A percentile compares a stretch with the other conserved stretches of the same genome.
These are phyloP conservation scores for Solanum paucissectum DNA, from an alignment of 257 asterid species.

Conservation along the genomic window DNA sequence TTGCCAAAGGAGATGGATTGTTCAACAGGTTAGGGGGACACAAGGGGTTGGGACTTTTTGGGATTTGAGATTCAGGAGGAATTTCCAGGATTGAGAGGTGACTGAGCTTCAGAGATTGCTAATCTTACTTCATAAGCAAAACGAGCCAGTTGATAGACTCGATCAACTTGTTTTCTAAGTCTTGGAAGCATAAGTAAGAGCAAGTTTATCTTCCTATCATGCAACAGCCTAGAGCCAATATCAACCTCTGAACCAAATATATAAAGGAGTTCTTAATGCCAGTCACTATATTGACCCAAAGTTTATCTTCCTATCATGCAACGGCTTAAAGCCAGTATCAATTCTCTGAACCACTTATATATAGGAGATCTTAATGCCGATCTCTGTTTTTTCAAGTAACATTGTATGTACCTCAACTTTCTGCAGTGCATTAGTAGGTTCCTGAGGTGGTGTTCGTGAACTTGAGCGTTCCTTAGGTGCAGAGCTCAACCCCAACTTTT, in stretches of 20 bases:
- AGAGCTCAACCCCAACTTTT: slow-evolving; percentile 62
- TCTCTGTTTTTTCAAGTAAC: background rate
- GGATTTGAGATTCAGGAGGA: background rate
- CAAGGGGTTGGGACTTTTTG: background rate
- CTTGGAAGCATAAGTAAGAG: background rate
- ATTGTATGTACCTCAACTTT: slow-evolving; percentile 10
- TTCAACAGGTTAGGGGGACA: background rate
- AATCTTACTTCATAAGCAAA: background rate
- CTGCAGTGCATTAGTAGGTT: slow-evolving; percentile 10
- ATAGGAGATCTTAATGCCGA: background rate
- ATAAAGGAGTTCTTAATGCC: background rate
- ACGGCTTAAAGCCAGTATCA: background rate
- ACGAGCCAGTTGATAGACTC: background rate
- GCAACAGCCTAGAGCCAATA: background rate
- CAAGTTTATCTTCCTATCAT: background rate
- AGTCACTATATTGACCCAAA: background rate
- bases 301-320: background rate
- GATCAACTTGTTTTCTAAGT: background rate
- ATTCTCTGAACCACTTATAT: background rate
- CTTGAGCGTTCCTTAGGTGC: slow-evolving; percentile 28
- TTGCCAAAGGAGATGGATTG: background rate
- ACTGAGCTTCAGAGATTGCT: background rate
- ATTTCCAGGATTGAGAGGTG: background rate
- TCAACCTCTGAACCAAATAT: background rate
- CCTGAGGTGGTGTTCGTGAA: background rate